These are phyloP conservation scores for Sinapis alba DNA, from an alignment of 441 rosid genomes.

Conservation along the genomic window DNA sequence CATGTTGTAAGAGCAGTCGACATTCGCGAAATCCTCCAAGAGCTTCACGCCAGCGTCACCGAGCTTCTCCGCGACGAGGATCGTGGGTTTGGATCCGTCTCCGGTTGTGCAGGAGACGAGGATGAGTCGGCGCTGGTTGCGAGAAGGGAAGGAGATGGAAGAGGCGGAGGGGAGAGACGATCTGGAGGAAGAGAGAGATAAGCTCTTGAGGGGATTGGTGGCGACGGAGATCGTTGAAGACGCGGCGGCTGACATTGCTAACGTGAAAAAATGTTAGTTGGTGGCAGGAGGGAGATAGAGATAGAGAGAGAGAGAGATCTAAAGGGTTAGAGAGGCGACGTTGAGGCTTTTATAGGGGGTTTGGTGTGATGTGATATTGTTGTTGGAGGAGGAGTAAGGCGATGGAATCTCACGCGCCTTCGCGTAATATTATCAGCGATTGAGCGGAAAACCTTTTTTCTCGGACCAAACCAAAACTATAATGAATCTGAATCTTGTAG, in stretches of 20 bases:
- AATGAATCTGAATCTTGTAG: background rate
- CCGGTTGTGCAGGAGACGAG: constrained; percentile 48
- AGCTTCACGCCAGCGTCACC: constrained; percentile 82
- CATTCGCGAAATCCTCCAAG: constrained; percentile 62
- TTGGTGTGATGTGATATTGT: constrained; percentile 12
- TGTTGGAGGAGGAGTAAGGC: background rate
- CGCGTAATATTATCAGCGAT: background rate
- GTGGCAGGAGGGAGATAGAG: background rate
- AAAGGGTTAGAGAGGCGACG: constrained; percentile 2
- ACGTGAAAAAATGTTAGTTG: background rate
- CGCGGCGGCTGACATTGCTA: background rate
- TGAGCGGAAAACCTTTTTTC: background rate
- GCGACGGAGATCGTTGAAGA: background rate
- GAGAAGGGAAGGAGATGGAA: constrained; percentile 35
- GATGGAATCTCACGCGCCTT: constrained; percentile 35
- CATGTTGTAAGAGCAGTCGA: constrained; percentile 83
- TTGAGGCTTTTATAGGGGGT: constrained; percentile 35
- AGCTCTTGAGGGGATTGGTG: background rate
- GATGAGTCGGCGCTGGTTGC: constrained; percentile 42
- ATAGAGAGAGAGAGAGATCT: background rate
- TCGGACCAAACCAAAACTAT: background rate
- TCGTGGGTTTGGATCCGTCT: constrained; percentile 62
- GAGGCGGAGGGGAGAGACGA: constrained; percentile 42
- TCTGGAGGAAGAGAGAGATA: constrained; percentile 44
- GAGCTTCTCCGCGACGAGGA: constrained; percentile 88